Evolutionary conservation across 768 basidiomycete genomes (phyloP), one percentile per base, ranked within the genome.

Genomic region (Dioszegia aurantiaca): DNA sequence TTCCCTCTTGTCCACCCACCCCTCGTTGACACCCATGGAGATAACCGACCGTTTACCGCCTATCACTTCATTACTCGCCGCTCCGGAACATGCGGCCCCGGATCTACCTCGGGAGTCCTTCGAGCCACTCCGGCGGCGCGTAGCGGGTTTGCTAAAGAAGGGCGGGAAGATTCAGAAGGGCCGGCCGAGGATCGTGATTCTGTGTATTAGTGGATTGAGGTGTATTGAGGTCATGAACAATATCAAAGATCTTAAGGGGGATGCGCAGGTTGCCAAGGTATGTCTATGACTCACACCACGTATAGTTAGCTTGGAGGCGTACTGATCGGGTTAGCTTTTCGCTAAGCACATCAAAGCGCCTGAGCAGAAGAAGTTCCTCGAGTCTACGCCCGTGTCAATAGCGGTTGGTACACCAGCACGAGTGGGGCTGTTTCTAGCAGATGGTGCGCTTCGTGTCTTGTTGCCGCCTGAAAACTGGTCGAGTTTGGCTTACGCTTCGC

Each of bases 341-440:
- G 90, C 93, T 28, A 92, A 87, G 77, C 93, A 98, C 73, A 85
- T 94, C 78, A 95, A 93, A 78, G 80, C 93, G 39, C 80, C 86
- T 47, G 89, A 93, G 57, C 93, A 98, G 75, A 84, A 88, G 69
- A 80, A 84, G 16, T 89, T 91, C 78, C 81, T 98, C 68, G 82
- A 82, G 69, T 82, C 84, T 64, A 93, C 90, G n/a, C 89, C 87
- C 73, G 83, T 97, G 44, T 87, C 87, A 21, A 82, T 87, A 40
- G 94, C 90, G 19, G 89, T 88, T 26, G 94, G 94, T 19, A 99
- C 94, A 2, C 93, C 94, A 24, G 87, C 88, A 27, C 82, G 94
- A 67, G 79, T 98, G 40, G 90, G 89, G 54, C 94, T 94, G 75
- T 79, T 99, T 46, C 80, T 82, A 26, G 60, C 60, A 27, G 74